These are phyloP conservation scores for Fusarium virguliforme DNA, from an alignment of 2,329 filamentous ascomycete species.

Conservation along the genomic window DNA sequence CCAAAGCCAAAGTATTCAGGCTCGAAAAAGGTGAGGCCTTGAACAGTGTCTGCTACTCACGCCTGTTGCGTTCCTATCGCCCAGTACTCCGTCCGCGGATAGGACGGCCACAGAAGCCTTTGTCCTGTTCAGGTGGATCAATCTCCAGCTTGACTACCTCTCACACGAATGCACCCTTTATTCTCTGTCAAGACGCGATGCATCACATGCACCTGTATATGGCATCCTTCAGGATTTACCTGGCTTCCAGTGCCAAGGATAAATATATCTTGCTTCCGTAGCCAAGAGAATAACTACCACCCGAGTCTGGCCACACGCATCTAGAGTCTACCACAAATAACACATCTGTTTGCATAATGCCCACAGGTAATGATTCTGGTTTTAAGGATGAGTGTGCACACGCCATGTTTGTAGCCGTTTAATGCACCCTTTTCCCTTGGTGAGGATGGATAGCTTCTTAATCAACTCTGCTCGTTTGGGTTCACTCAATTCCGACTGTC, in stretches of 20 bases:
- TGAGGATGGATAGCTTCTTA: background rate
- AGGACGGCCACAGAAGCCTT: too few species aligned
- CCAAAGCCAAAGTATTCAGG: background rate
- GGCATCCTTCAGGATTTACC: background rate
- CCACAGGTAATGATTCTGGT: conserved; percentile 45
- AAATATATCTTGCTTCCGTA: background rate
- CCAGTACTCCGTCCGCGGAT: background rate
- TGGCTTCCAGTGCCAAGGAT: conserved; percentile 9
- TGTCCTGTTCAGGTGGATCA: background rate
- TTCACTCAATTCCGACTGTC: background rate
- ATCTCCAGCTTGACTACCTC: too few species aligned
- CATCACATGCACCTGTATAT: conserved; percentile 24
- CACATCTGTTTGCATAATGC: background rate
- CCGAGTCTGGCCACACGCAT: background rate
- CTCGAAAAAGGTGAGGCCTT: background rate
- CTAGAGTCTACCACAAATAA: background rate
- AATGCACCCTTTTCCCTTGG: background rate
- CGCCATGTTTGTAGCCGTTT: background rate
- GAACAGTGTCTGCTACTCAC: background rate
- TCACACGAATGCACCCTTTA: background rate
- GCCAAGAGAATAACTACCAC: background rate
- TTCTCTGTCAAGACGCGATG: background rate
- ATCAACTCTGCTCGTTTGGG: background rate
- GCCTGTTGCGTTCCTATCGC: background rate
- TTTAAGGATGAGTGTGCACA: conserved; percentile 23